These are phyloP conservation scores for Filobasidium floriforme DNA, from an alignment of 768 basidiomycete species.

Conservation along the genomic window DNA sequence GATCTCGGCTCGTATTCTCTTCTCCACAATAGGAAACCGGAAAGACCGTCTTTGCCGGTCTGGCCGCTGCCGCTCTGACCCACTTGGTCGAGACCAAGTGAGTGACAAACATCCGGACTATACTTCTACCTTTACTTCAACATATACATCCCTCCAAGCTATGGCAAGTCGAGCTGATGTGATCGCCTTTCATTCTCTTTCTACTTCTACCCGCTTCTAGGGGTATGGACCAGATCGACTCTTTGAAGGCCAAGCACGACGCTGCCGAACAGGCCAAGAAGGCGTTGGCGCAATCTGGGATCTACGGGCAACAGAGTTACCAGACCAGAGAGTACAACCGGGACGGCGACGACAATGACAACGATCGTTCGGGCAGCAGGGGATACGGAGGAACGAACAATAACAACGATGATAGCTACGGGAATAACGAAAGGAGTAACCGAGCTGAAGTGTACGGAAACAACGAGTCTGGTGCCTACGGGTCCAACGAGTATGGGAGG, in stretches of 20 bases:
- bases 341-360: background rate
- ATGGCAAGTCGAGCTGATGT: background rate
- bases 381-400: background rate
- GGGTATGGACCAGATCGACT: background rate
- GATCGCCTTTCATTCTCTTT: background rate
- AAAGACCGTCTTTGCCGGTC: background rate
- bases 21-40: background rate
- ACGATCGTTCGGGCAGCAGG: too few relatives aligned
- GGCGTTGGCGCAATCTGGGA: background rate
- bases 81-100: constrained; percentile 9
- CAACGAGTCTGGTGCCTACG: background rate
- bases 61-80: background rate
- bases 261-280: constrained; percentile 8
- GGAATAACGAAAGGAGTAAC: background rate
- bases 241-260: constrained; percentile 3
- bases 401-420: background rate
- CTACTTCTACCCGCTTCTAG: background rate
- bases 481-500: background rate
- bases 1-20: background rate
- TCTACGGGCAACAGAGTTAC: background rate
- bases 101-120: too few relatives aligned
- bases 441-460: background rate
- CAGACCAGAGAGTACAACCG: background rate
- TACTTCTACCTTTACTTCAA: background rate
- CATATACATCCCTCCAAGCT: background rate